These are phyloP conservation scores for Ogataea hybrid DNA, from an alignment of 1,139 yeast species.

Conservation along the genomic window DNA sequence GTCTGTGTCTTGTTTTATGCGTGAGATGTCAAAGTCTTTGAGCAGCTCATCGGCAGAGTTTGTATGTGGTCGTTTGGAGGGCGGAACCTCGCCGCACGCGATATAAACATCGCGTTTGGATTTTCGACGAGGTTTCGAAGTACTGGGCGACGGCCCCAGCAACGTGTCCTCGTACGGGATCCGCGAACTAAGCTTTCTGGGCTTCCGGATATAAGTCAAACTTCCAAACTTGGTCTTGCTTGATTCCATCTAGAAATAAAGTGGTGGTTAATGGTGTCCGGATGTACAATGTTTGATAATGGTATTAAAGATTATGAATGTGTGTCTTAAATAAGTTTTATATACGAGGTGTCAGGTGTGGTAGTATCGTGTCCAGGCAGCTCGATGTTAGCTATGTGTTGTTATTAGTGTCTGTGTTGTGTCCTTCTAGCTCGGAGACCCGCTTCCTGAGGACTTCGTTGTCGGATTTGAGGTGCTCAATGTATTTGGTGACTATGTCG, in stretches of 20 bases:
- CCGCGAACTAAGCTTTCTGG: slow-evolving; percentile 11
- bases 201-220: slow-evolving; percentile 12
- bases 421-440: slow-evolving; percentile 34
- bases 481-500: slow-evolving; percentile 64
- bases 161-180: slow-evolving; percentile 13
- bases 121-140: slow-evolving; percentile 1
- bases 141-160: neutral
- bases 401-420: slow-evolving; percentile 1
- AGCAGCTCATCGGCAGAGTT: slow-evolving; percentile 16
- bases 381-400: neutral
- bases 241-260: neutral
- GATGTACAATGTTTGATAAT: neutral
- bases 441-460: slow-evolving; percentile 31
- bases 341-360: neutral
- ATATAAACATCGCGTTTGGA: slow-evolving; percentile 6
- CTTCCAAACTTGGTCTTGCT: slow-evolving; percentile 11
- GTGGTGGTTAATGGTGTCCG: slow-evolving; percentile 1
- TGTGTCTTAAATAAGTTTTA: neutral
- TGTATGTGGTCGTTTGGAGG: slow-evolving; percentile 1
- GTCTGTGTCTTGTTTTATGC: slow-evolving; percentile 20
- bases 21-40: slow-evolving; percentile 17
- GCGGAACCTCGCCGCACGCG: slow-evolving; percentile 5
- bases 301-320: neutral
- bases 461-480: slow-evolving; percentile 47
- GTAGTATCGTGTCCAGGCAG: neutral